Base-by-base conservation (phyloP, 208 protist genomes). In the Leptomonas pyrrhocoris region DNA sequence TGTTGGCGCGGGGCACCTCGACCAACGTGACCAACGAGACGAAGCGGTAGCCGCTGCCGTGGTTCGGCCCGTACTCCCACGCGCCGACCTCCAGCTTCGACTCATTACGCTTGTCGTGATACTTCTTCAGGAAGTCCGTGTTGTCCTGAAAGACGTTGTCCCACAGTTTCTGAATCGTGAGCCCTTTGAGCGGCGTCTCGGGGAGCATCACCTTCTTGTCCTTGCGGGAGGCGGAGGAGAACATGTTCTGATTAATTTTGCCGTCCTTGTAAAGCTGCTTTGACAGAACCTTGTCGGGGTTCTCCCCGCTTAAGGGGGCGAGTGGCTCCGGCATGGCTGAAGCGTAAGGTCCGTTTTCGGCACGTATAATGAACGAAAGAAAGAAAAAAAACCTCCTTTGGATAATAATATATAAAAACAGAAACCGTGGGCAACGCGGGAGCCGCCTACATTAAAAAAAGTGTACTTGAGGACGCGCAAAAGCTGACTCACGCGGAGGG, bases 151-250 rank as follows among this genome's bases (percentile, higher is more conserved):
- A 95, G 12, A 90, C 77, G 55, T 77, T 58, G 21, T 85, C 79
- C 88, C 90, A 95, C 45, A 95, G 64, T 45, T 81, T 83, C 45
- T 86, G 73, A 21, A 95, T 88, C 15, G 87, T 88, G 46, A 92
- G 84, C 2, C 87, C 87, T n/a, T 89, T 85, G 18, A 95, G 46
- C 25, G 58, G 46, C 0, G 83, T 91, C 18, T 70, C 70, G 6
- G 83, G 74, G 23, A 95, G 60, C 73, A 95, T 84, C 28, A 78
- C 58, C 77, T 95, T 95, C 64, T 83, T 87, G 50, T 90, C 81
- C 45, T 84, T 84, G 60, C 84, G 82, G 2, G 76, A 79, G 19
- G 68, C 66, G 3, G 66, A 15, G 40, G 83, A 85, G 73, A 95
- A 95, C 84, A 93, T 92, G 81, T 88, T 88, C 45, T 84, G 75